Evolutionary conservation across 768 basidiomycete genomes (phyloP).

Genomic region (Lactifluus subvellereus): DNA sequence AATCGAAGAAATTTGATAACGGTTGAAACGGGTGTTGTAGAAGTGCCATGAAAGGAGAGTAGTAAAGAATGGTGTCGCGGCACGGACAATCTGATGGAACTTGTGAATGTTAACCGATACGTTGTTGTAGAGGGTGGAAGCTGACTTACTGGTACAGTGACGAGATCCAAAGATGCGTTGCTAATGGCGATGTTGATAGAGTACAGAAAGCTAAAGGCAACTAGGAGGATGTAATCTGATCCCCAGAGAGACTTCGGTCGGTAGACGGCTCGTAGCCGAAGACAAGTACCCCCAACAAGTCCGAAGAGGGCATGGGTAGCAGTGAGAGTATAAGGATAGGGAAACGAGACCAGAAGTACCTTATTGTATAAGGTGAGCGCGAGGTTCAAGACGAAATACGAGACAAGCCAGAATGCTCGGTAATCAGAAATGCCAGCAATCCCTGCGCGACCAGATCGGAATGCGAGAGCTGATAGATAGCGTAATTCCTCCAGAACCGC

Average conservation of each 20-base stretch:
- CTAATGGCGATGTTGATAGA: conserved; percentile 93
- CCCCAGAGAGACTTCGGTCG: conserved; percentile 48
- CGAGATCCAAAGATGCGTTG: conserved; percentile 83
- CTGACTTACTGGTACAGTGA: conserved; percentile 77
- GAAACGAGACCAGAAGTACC: conserved; percentile 82
- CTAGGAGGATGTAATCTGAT: conserved; percentile 54
- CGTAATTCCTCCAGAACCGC: background rate
- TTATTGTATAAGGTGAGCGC: conserved; percentile 95
- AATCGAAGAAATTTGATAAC: conserved; percentile 62
- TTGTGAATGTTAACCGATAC: conserved; percentile 29
- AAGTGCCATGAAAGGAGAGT: conserved; percentile 70
- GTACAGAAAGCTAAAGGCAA: conserved; percentile 84
- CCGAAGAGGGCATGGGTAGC: conserved; percentile 88
- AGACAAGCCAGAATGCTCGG: conserved; percentile 53
- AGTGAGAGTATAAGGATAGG: conserved; percentile 93
- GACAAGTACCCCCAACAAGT: conserved; percentile 66
- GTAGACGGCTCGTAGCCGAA: conserved; percentile 54
- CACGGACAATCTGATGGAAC: conserved; percentile 98
- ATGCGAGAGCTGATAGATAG: background rate
- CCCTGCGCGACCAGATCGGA: background rate
- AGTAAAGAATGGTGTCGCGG: conserved; percentile 89
- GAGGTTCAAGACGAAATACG: conserved; percentile 91
- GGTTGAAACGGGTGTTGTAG: conserved; percentile 54
- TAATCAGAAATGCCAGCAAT: background rate
- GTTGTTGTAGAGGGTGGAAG: conserved; percentile 1